phyloP scores from a whole-genome alignment of 345 rosid genomes.

The Hibiscus mutabilis region DNA sequence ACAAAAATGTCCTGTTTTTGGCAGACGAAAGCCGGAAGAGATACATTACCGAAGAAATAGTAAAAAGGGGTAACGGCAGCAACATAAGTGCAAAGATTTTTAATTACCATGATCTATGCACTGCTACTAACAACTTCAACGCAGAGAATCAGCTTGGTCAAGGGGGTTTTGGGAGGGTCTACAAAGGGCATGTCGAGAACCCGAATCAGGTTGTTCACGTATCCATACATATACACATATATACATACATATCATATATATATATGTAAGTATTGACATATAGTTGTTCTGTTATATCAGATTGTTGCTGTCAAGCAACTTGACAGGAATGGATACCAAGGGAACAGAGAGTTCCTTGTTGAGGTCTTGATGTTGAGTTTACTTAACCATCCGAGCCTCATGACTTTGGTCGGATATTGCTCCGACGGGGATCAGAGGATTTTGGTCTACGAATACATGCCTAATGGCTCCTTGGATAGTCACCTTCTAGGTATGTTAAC shows the following conservation, averaged over 20 bases:
- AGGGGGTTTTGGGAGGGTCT: slow-evolving; percentile 98
- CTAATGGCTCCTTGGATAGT: slow-evolving; percentile 66
- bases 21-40: slow-evolving; percentile 71
- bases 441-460: slow-evolving; percentile 65
- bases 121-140: slow-evolving; percentile 63
- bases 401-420: slow-evolving; percentile 70
- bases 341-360: slow-evolving; percentile 72
- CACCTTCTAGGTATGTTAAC: slow-evolving; percentile 59
- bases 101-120: slow-evolving; percentile 51
- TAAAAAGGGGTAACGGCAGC: slow-evolving; percentile 62
- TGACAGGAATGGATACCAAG: slow-evolving; percentile 80
- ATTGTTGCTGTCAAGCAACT: slow-evolving; percentile 73
- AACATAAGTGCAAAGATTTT: slow-evolving; percentile 53
- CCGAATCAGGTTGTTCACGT: slow-evolving; percentile 30
- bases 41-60: slow-evolving; percentile 56
- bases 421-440: slow-evolving; percentile 73
- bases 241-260: too few species aligned
- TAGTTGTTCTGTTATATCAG: slow-evolving; percentile 20
- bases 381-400: slow-evolving; percentile 60
- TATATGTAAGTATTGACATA: neutral
- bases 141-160: slow-evolving; percentile 68
- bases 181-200: slow-evolving; percentile 50
- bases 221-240: too few species aligned
- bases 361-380: slow-evolving; percentile 74
- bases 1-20: neutral